A percentile compares a stretch with the other conserved stretches of the same genome.
These are phyloP conservation scores for Aspergillus affinis DNA, from an alignment of 495 filamentous ascomycete genomes.

Conservation along the genomic window DNA sequence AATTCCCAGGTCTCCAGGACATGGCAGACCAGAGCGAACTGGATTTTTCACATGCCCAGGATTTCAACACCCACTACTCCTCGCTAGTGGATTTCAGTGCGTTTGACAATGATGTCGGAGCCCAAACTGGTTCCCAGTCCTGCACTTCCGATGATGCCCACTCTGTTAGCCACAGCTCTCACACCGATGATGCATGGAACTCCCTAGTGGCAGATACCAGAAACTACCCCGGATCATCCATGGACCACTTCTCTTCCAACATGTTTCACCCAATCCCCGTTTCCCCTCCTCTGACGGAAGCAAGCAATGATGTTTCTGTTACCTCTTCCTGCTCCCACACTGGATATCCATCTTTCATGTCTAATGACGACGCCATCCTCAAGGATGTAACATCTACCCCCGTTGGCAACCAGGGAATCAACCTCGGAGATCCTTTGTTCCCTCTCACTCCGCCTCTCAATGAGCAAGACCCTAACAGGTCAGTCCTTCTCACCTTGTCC, in stretches of 20 bases:
- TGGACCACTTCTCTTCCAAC: constrained; percentile 40
- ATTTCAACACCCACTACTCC: constrained; percentile 33
- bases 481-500: constrained; percentile 20
- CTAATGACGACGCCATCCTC: constrained; percentile 41
- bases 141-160: constrained; percentile 44
- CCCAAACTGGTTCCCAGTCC: constrained; percentile 32
- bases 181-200: constrained; percentile 45
- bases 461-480: constrained; percentile 50
- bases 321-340: constrained; percentile 45
- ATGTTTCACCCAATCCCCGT: constrained; percentile 43
- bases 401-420: constrained; percentile 38
- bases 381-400: constrained; percentile 38
- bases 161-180: constrained; percentile 44
- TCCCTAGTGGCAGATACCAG: constrained; percentile 37
- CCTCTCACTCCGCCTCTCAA: constrained; percentile 40
- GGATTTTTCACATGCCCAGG: constrained; percentile 37
- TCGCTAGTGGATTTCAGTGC: constrained; percentile 45
- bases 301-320: constrained; percentile 47
- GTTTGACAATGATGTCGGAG: constrained; percentile 46
- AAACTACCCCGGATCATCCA: constrained; percentile 39
- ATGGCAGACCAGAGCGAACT: constrained; percentile 42
- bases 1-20: constrained; percentile 43
- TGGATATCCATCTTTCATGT: constrained; percentile 41
- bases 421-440: constrained; percentile 45
- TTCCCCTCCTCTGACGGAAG: constrained; percentile 48